Conservation (phyloP, 495 filamentous ascomycete species). For the Aspergillus homomorphus region DNA sequence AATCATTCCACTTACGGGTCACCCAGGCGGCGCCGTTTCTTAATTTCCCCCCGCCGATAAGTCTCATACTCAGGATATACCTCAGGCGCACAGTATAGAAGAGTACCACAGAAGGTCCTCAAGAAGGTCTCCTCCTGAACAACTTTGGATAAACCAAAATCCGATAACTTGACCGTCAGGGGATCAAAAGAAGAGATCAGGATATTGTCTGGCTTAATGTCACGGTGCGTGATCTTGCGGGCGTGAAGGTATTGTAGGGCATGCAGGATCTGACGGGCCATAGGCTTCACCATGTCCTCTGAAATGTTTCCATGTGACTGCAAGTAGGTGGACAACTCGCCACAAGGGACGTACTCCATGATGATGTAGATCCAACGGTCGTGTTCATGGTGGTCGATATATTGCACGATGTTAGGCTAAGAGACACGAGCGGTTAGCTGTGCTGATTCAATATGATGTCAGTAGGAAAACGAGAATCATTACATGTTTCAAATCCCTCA, state of each 20-base stretch:
- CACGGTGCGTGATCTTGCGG: conserved; percentile 87
- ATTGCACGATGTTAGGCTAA: conserved; percentile 86
- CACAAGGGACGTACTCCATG: conserved; percentile 88
- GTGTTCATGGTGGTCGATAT: conserved; percentile 79
- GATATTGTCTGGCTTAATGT: conserved; percentile 98
- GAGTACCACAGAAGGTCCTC: conserved; percentile 92
- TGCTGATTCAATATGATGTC: conserved; percentile 10
- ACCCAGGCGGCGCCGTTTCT: conserved; percentile 52
- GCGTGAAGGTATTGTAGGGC: conserved; percentile 85
- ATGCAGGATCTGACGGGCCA: conserved; percentile 73
- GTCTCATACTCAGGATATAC: conserved; percentile 81
- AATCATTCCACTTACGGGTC: conserved; percentile 37
- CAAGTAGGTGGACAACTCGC: conserved; percentile 78
- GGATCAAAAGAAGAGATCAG: conserved; percentile 71
- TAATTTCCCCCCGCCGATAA: conserved; percentile 39
- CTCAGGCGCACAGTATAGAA: conserved; percentile 94
- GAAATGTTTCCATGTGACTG: conserved; percentile 54
- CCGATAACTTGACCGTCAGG: conserved; percentile 82
- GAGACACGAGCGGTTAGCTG: conserved; percentile 8
- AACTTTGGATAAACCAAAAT: conserved; percentile 94
- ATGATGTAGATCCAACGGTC: conserved; percentile 81
- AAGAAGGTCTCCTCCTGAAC: conserved; percentile 86
- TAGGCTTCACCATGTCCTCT: conserved; percentile 64
- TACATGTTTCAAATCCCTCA: conserved; percentile 79
- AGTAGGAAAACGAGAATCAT: conserved; percentile 29